phyloP scores from a whole-genome alignment of 1,284 basidiomycete genomes.

The Athelia sp. region DNA sequence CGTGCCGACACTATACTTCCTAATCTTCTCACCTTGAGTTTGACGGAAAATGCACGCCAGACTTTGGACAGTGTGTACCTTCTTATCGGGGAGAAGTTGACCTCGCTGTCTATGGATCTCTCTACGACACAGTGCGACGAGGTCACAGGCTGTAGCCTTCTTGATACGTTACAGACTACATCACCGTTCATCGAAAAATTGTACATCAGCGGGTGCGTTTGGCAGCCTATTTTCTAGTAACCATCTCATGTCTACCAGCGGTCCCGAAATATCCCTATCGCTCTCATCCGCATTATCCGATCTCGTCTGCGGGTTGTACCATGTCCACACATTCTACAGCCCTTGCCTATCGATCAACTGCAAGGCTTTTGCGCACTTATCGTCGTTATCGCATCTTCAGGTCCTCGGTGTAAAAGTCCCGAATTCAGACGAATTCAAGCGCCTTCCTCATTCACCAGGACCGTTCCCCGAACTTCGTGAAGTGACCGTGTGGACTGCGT shows the following conservation, averaged over 20 bases:
- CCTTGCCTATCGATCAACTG: not conserved
- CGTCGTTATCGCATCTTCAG: not conserved
- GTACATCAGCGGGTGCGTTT: not conserved
- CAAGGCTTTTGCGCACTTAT: not conserved
- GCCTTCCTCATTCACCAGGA: not conserved
- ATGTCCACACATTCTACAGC: not conserved
- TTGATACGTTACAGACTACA: not conserved
- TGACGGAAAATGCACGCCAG: not conserved
- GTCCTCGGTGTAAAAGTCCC: not conserved
- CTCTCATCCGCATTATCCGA: constrained; percentile 1
- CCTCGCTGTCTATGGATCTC: not conserved
- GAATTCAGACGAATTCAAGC: not conserved
- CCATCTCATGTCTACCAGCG: not conserved
- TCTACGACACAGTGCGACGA: not conserved
- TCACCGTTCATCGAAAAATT: not conserved
- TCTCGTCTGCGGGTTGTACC: not conserved
- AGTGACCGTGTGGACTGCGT: not conserved
- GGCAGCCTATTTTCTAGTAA: too few relatives aligned
- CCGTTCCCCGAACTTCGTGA: not conserved
- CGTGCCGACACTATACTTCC: not conserved
- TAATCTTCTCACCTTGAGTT: not conserved
- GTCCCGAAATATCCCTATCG: not conserved
- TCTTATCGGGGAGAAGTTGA: not conserved
- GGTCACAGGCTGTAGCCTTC: not conserved
- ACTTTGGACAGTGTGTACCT: not conserved